A percentile compares a stretch with the other conserved stretches of the same genome.
Evolutionary conservation across 2,329 filamentous ascomycete species (phyloP).

Genomic region (Calonectria ilicicola): DNA sequence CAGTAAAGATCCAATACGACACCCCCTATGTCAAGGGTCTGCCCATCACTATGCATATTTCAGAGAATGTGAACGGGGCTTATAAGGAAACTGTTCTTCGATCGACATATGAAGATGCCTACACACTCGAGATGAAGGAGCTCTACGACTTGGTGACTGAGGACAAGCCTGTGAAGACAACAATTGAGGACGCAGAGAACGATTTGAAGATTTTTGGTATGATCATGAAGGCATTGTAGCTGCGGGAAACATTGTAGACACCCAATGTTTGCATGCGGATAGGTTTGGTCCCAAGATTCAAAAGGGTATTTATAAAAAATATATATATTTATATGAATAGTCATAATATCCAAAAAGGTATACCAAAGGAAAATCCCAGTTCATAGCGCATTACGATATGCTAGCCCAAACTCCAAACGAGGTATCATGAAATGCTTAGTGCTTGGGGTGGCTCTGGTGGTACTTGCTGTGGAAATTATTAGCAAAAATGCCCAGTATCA

Average conservation of each 20-base stretch:
- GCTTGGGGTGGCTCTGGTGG: slow-evolving; percentile 42
- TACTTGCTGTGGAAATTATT: slow-evolving; percentile 46
- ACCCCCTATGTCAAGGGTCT: slow-evolving; percentile 69
- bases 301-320: not conserved
- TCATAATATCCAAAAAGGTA: not conserved
- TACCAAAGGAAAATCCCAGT: not conserved
- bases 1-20: slow-evolving; percentile 66
- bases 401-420: not conserved
- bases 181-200: slow-evolving; percentile 41
- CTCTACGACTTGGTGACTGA: slow-evolving; percentile 45
- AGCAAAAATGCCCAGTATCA: not conserved
- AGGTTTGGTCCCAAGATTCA: not conserved
- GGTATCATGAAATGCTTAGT: slow-evolving; percentile 31
- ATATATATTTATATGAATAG: not conserved
- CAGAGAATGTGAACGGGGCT: slow-evolving; percentile 54
- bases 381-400: slow-evolving; percentile 1
- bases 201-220: slow-evolving; percentile 48
- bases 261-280: not conserved
- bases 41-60: slow-evolving; percentile 60
- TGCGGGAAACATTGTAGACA: no score
- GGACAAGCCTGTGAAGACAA: slow-evolving; percentile 42
- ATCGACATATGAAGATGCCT: slow-evolving; percentile 58
- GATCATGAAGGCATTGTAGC: slow-evolving; percentile 38
- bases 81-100: slow-evolving; percentile 54
- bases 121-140: slow-evolving; percentile 51